Evolutionary conservation across 768 basidiomycete genomes (phyloP).

Genomic region (Piloderma croceum): DNA sequence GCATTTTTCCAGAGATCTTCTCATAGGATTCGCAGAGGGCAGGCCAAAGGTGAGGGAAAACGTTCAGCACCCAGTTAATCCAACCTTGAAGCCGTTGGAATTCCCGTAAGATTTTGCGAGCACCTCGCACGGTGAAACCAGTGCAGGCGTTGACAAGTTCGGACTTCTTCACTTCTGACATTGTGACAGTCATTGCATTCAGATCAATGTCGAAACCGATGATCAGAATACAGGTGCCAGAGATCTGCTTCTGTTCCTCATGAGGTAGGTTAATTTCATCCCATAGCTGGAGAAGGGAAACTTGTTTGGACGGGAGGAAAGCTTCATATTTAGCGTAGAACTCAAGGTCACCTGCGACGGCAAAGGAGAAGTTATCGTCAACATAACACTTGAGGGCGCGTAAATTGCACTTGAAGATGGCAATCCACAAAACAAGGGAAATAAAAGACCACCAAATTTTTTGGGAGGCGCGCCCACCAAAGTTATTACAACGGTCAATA

Average conservation of each 20-base stretch:
- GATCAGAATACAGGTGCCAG: slow-evolving; percentile 10
- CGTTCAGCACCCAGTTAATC: slow-evolving; percentile 37
- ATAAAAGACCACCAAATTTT: slow-evolving; percentile 3
- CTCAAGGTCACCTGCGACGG: background rate
- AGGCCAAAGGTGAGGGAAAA: slow-evolving; percentile 26
- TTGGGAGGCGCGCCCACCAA: background rate
- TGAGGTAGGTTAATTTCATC: slow-evolving; percentile 9
- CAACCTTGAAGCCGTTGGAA: slow-evolving; percentile 31
- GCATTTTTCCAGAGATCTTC: slow-evolving; percentile 25
- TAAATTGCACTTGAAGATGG: background rate
- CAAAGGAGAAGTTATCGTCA: background rate
- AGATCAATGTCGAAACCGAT: slow-evolving; percentile 25
- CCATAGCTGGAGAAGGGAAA: slow-evolving; percentile 12
- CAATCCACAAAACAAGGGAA: slow-evolving; percentile 3
- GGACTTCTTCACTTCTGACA: background rate
- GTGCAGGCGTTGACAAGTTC: slow-evolving; percentile 12
- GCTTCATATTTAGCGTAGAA: no score
- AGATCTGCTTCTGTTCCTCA: slow-evolving; percentile 17
- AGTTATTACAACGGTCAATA: background rate
- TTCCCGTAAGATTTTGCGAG: slow-evolving; percentile 13
- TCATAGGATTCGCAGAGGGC: slow-evolving; percentile 23
- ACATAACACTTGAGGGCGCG: slow-evolving; percentile 2
- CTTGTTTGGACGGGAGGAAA: no score
- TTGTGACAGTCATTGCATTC: slow-evolving; percentile 13
- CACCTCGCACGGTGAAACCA: slow-evolving; percentile 12